Percentiles rank a stretch among this genome's conserved stretches.
phyloP scores from a whole-genome alignment of 805 yeast genomes.

The Clavispora fructus region DNA sequence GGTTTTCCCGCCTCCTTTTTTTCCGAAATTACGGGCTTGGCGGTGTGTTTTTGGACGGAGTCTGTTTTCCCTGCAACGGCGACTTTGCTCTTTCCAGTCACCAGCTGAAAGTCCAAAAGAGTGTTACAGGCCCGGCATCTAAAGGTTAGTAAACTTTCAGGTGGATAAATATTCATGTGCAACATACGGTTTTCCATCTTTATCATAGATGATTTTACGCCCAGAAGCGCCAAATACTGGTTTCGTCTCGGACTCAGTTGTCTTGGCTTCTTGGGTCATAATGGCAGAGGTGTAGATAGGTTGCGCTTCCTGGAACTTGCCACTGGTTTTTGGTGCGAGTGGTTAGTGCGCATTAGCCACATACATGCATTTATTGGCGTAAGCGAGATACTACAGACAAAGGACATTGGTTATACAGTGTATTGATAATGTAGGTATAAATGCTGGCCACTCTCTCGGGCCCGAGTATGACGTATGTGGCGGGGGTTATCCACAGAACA shows the following conservation, averaged over 20 bases:
- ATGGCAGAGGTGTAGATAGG: neutral
- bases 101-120: constrained; percentile 71
- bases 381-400: too few relatives aligned
- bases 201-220: constrained; percentile 66
- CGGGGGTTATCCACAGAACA: too few relatives aligned
- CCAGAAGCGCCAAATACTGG: constrained; percentile 58
- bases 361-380: neutral
- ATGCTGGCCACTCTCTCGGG: neutral
- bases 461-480: neutral
- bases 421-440: neutral
- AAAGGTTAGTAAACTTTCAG: constrained; percentile 3
- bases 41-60: too few relatives aligned
- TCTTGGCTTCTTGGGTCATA: neutral
- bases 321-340: neutral
- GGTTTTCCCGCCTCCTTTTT: neutral
- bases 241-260: constrained; percentile 6
- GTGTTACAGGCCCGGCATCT: constrained; percentile 89
- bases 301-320: neutral
- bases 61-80: neutral
- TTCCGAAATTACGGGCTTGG: neutral
- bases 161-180: constrained; percentile 2
- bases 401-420: too few relatives aligned
- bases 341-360: neutral
- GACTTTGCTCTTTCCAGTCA: constrained; percentile 20
- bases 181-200: constrained; percentile 90